Conservation (phyloP, 2,329 filamentous ascomycete genomes). For the Colletotrichum tropicale region DNA sequence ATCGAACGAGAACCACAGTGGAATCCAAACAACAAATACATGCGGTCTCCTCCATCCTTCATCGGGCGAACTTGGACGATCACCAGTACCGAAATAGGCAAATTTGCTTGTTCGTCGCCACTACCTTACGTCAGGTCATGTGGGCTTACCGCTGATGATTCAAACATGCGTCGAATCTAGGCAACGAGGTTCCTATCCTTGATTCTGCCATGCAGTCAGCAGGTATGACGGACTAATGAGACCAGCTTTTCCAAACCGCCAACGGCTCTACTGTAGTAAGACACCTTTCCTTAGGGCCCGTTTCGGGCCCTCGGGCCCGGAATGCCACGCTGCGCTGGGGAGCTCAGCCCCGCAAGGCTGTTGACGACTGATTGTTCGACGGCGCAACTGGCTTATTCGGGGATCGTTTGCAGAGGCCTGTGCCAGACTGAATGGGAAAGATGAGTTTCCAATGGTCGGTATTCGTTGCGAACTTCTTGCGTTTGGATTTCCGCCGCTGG, state of each 20-base stretch:
- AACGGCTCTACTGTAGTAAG: accelerated
- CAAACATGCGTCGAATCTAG: neutral
- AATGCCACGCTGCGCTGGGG: neutral
- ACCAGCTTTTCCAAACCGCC: neutral
- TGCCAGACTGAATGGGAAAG: neutral
- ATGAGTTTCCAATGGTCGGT: neutral
- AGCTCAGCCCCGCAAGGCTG: neutral
- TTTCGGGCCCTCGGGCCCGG: neutral
- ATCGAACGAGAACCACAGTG: neutral
- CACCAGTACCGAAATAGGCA: neutral
- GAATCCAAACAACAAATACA: neutral
- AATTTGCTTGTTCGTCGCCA: neutral
- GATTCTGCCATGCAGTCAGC: neutral
- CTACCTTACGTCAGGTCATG: neutral
- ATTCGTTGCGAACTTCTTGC: neutral
- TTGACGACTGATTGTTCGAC: neutral
- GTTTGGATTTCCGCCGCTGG: neutral
- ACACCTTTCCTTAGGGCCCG: accelerated
- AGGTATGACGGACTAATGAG: neutral
- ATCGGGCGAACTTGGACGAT: neutral
- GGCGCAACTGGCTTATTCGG: neutral
- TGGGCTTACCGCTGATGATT: neutral
- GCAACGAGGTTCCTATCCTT: neutral
- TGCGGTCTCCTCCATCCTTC: neutral
- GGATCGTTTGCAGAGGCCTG: accelerated